Evolutionary conservation across 2,329 filamentous ascomycete species (phyloP), one percentile per base, ranked within the genome.

Genomic region (Fusarium protoensiforme): DNA sequence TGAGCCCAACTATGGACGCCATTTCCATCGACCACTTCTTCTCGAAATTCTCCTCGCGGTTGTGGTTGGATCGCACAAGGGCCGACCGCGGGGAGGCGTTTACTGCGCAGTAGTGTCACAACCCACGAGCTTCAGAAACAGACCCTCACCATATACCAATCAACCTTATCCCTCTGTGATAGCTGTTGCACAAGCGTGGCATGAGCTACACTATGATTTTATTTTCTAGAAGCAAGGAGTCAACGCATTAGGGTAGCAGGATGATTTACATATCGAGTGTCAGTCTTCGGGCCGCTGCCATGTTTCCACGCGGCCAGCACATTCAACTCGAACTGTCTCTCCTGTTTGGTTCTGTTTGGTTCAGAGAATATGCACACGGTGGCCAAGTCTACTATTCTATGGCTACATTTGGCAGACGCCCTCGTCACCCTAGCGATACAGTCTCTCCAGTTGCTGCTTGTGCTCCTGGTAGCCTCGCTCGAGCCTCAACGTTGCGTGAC

Each of bases 1-100:
- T 71, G 43, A 46, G 48, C 62, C 46, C 29, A 20, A 31, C 27
- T 51, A 51, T 29, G 24, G 10, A 62, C 51, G 53, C 61, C 69
- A 53, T 69, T 62, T 51, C 29, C 24, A 20, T 41, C 24, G n/a
- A 29, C 53, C 39, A 18, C 57, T 63, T 36, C 41, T 58, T 73
- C 36, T 67, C 36, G 35, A 57, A 72, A 72, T 39, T 59, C 48
- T 60, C 31, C 46, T 35, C 18, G 24, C 36, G 29, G 46, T 16
- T 54, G 22, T 11, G n/a, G 64, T 64, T 60, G 43, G 60, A 36
- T 38, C 24, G n/a, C 35, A 64, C 22, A 39, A 60, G 33, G 31
- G 46, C 11, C 27, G 54, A 10, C 38, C 36, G 36, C 36, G 22
- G 27, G 29, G 46, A 38, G 24, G 36, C 14, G 38, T 36, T 35